Evolutionary conservation across 805 yeast species (phyloP).

Genomic region (Aciculoconidium aculeatum): DNA sequence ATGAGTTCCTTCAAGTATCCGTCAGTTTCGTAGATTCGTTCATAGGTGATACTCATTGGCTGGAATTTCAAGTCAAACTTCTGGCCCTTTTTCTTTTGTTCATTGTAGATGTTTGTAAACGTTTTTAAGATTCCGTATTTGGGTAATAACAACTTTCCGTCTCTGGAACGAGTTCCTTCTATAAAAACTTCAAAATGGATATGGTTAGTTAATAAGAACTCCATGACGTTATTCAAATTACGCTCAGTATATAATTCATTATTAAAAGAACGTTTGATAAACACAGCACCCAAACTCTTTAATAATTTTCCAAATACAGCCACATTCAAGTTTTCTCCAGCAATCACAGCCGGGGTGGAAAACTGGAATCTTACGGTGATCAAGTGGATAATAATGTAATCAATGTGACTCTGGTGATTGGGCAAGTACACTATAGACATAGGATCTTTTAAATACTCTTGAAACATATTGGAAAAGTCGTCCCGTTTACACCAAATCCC

Average conservation of each 20-base stretch:
- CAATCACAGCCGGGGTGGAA: slow-evolving; percentile 52
- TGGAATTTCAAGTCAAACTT: slow-evolving; percentile 35
- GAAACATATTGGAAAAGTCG: slow-evolving; percentile 25
- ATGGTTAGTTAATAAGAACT: slow-evolving; percentile 43
- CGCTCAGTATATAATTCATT: slow-evolving; percentile 41
- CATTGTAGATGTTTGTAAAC: slow-evolving; percentile 39
- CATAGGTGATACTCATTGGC: slow-evolving; percentile 56
- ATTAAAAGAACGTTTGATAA: slow-evolving; percentile 46
- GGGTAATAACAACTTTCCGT: slow-evolving; percentile 58
- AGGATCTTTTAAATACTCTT: slow-evolving; percentile 30
- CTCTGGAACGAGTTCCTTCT: slow-evolving; percentile 63
- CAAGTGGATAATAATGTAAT: slow-evolving; percentile 53
- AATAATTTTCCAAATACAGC: slow-evolving; percentile 48
- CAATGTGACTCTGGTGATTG: slow-evolving; percentile 58
- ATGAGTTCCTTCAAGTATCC: slow-evolving; percentile 51
- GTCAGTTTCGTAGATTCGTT: slow-evolving; percentile 50
- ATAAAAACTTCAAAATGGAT: slow-evolving; percentile 53
- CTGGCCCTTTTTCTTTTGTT: slow-evolving; percentile 23
- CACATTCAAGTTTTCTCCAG: slow-evolving; percentile 62
- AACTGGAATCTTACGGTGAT: slow-evolving; percentile 48
- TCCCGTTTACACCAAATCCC: slow-evolving; percentile 35
- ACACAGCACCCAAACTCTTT: slow-evolving; percentile 50
- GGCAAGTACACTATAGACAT: slow-evolving; percentile 48
- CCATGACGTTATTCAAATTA: slow-evolving; percentile 43
- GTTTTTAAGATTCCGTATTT: slow-evolving; percentile 57